phyloP scores from a whole-genome alignment of 495 filamentous ascomycete genomes.

The Neurospora sp. region DNA sequence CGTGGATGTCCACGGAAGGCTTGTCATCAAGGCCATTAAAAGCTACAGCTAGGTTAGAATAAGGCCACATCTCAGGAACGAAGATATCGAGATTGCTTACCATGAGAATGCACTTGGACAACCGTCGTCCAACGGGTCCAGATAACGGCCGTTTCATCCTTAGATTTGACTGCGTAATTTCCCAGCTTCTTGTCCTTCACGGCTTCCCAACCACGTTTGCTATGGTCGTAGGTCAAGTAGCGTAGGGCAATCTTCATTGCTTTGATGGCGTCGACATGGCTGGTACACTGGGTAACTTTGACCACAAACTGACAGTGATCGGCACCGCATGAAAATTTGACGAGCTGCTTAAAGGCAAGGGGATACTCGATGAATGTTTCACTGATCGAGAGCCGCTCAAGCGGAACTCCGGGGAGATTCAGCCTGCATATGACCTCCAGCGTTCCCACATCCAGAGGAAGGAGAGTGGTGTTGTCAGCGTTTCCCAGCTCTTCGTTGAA shows the following conservation, averaged over 20 bases:
- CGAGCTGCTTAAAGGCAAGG: neutral
- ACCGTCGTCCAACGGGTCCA: neutral
- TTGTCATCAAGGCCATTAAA: no score
- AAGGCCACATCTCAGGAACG: neutral
- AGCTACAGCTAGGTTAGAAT: neutral
- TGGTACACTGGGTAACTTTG: neutral
- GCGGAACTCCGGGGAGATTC: neutral
- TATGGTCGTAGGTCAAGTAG: neutral
- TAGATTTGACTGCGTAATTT: neutral
- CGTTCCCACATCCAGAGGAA: neutral
- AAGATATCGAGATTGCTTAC: neutral
- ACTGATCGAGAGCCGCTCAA: neutral
- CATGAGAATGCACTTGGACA: neutral
- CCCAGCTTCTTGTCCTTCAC: neutral
- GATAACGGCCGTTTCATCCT: neutral
- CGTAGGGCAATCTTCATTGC: neutral
- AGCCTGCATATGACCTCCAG: neutral
- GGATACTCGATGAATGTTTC: neutral
- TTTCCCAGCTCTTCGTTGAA: neutral
- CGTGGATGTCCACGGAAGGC: neutral
- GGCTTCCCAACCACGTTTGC: neutral
- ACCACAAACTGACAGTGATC: neutral
- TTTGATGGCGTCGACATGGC: neutral
- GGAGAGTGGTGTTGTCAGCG: neutral
- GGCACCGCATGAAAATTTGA: neutral